Evolutionary conservation across 768 basidiomycete species (phyloP).

Genomic region (Stropharia rugosoannulata): DNA sequence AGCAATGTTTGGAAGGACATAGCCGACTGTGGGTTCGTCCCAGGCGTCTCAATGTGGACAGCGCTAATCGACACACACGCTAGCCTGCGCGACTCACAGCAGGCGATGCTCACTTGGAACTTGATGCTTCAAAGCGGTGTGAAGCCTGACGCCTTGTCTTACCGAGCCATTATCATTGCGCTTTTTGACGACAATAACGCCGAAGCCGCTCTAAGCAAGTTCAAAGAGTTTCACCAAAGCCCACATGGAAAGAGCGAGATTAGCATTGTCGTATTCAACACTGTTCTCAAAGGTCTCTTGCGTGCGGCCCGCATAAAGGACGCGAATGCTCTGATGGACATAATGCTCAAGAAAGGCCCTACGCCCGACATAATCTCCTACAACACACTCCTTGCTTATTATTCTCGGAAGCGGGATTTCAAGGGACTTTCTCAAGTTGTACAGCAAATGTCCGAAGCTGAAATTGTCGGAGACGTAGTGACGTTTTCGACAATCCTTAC

Average conservation of each 20-base stretch:
- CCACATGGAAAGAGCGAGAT: slow-evolving; percentile 24
- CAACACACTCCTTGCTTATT: slow-evolving; percentile 77
- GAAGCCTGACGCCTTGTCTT: slow-evolving; percentile 59
- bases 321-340: slow-evolving; percentile 39
- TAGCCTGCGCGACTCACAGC: slow-evolving; percentile 44
- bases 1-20: slow-evolving; percentile 72
- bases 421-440: slow-evolving; percentile 58
- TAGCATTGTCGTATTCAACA: slow-evolving; percentile 61
- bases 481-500: slow-evolving; percentile 88
- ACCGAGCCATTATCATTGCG: slow-evolving; percentile 67
- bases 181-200: slow-evolving; percentile 51
- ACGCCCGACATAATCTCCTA: slow-evolving; percentile 72
- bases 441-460: slow-evolving; percentile 49
- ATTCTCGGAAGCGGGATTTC: slow-evolving; percentile 63
- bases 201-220: slow-evolving; percentile 49
- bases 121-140: slow-evolving; percentile 58
- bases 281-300: slow-evolving; percentile 71
- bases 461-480: slow-evolving; percentile 71
- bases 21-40: slow-evolving; percentile 41
- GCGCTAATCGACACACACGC: slow-evolving; percentile 66
- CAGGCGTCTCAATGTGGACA: slow-evolving; percentile 67
- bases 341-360: slow-evolving; percentile 51
- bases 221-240: slow-evolving; percentile 49
- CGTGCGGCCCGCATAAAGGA: slow-evolving; percentile 35
- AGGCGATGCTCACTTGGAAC: slow-evolving; percentile 62